Conservation (phyloP, 1,139 yeast genomes). For the Blastobotrys indianensis region DNA sequence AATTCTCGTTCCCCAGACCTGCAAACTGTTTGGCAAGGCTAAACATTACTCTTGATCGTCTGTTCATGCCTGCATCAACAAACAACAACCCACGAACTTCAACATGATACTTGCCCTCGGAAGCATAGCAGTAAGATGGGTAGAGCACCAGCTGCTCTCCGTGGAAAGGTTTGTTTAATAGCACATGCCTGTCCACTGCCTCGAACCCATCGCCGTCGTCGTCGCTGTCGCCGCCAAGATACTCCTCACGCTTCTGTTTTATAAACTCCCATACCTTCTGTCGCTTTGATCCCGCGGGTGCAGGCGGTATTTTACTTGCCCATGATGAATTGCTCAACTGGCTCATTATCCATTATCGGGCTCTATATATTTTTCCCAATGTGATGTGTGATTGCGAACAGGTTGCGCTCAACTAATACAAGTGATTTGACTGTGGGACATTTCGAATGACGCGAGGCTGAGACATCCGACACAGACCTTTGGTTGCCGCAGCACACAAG, state of each 20-base stretch:
- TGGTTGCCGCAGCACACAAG: too few species aligned
- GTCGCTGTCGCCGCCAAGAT: conserved; percentile 12
- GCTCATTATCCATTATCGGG: not conserved
- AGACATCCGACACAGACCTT: too few species aligned
- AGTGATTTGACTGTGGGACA: too few species aligned
- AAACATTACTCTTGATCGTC: conserved; percentile 64
- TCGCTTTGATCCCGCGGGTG: conserved; percentile 17
- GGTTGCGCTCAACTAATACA: too few species aligned
- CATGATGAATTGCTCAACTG: not conserved
- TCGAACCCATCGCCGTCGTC: conserved; percentile 15
- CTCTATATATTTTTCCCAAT: too few species aligned
- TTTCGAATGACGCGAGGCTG: too few species aligned
- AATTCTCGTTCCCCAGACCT: conserved; percentile 29
- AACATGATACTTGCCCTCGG: conserved; percentile 39
- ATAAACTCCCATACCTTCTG: conserved; percentile 20
- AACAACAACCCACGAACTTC: conserved; percentile 70
- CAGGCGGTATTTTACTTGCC: conserved; percentile 6
- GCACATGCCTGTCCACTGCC: conserved; percentile 2
- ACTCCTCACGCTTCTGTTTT: conserved; percentile 23
- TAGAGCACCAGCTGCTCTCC: conserved; percentile 40
- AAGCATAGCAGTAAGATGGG: conserved; percentile 53
- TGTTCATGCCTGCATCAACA: conserved; percentile 61
- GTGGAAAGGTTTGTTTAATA: conserved; percentile 21
- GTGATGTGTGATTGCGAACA: too few species aligned
- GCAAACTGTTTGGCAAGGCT: conserved; percentile 68